Conservation (phyloP, 192 early-diverging fungal genomes). For the Pilaira anomala region DNA sequence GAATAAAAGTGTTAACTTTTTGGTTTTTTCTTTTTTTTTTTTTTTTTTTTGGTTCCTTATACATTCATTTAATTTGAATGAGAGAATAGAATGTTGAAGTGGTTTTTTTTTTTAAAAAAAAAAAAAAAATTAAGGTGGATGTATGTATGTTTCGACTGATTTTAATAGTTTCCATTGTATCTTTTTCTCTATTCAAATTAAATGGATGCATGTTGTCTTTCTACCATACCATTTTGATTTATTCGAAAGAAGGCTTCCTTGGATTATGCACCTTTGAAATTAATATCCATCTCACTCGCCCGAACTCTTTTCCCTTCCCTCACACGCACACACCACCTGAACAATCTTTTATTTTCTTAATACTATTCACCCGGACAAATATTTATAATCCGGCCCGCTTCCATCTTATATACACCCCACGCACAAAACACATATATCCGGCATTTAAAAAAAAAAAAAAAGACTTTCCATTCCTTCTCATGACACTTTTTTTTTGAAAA, state of each 20-base stretch:
- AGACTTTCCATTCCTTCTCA: no score
- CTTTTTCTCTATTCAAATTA: slow-evolving; percentile 2
- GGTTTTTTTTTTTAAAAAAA: no score
- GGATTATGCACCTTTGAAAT: background rate
- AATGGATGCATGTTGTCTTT: background rate
- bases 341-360: no score
- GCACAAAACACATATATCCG: background rate
- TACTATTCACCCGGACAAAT: no score
- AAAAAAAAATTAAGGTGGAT: background rate
- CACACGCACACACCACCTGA: no score
- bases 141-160: background rate
- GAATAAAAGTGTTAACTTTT: background rate
- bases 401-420: background rate
- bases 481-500: no score
- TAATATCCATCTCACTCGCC: background rate
- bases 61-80: background rate
- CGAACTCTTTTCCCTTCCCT: background rate
- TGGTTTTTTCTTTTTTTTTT: background rate
- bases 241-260: slow-evolving; percentile 14
- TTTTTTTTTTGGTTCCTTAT: no score
- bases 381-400: no score
- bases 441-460: background rate
- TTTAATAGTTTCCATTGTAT: background rate
- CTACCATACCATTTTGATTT: slow-evolving; percentile 11
- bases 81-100: background rate